Evolutionary conservation across 441 rosid genomes (phyloP), one percentile per base, ranked within the genome.

Genomic region (Isatis lusitanica): DNA sequence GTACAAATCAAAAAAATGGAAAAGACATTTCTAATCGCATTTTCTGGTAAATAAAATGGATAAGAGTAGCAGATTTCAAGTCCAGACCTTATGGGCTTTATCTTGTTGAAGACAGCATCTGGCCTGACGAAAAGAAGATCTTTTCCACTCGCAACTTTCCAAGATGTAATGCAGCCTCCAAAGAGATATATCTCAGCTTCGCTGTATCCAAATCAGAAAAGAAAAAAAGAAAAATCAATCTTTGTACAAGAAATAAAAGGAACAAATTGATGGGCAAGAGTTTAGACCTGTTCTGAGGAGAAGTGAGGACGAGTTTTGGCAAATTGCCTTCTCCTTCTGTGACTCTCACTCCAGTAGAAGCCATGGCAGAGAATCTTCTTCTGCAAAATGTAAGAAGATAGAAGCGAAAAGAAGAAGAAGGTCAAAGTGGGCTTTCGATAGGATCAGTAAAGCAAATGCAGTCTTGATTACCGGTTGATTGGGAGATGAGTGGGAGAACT

Each of bases 31-130:
- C 2, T 1, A 9, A 10, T 36, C 39, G 2, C 33, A 39, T 36
- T 1, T 4, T 50, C n/a, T 59, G 24, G 72, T 33, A 13, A 51
- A 21, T 1, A 63, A 51, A 42, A 8, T 26, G 51, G 31, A 47
- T 6, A 16, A 30, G 51, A 71, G 40, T 12, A 62, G 16, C 24
- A 47, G 10, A 60, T 5, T 13, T 11, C 2, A 16, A 11, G 35
- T 35, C 18, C 2, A 58, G 28, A 94, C 98, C 98, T 90, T 78
- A 92, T 90, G 10, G 98, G 98, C 42, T 90, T 94, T 70, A 85
- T 86, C 92, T 89, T 92, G 80, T 92, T 85, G 77, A 94, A 94
- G 43, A 94, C 97, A 59, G 99, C 97, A 84, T 94, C 99, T 26
- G 99, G 99, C 61, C 99, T 74, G 61, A 94, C 97, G 64, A 92